Conservation (phyloP, 2,329 filamentous ascomycete genomes). For the Pseudopyricularia javanii region DNA sequence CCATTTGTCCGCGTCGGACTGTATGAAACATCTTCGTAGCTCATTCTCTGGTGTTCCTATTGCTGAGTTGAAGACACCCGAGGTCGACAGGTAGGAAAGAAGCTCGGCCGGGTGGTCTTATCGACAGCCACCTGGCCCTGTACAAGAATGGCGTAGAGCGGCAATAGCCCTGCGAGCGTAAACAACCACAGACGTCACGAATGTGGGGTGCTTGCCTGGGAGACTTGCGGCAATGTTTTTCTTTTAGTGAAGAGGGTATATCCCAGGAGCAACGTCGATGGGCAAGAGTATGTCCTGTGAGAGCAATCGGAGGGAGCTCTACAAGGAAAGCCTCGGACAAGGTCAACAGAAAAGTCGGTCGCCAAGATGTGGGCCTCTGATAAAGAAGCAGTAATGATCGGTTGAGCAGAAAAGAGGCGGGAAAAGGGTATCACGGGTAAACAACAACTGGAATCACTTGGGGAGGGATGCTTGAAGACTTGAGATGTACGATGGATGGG, state of each 20-base stretch:
- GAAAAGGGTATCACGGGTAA: neutral
- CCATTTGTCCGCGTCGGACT: neutral
- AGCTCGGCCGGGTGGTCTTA: neutral
- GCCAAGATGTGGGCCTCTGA: neutral
- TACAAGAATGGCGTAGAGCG: neutral
- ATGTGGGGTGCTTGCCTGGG: neutral
- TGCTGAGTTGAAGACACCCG: neutral
- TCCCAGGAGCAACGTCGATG: neutral
- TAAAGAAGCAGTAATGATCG: neutral
- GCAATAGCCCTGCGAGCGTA: neutral
- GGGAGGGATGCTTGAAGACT: neutral
- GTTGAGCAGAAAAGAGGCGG: neutral
- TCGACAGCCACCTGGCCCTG: neutral
- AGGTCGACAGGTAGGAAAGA: neutral
- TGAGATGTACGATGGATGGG: neutral
- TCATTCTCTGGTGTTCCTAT: neutral
- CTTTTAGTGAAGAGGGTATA: neutral
- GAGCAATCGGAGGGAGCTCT: neutral
- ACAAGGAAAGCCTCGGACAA: neutral
- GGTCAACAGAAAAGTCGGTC: neutral
- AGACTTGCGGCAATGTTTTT: neutral
- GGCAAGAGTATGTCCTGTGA: neutral
- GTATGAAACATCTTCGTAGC: neutral
- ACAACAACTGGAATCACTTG: neutral
- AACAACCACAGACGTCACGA: conserved; percentile 2